Evolutionary conservation across 108 stramenopile species (phyloP), one percentile per base, ranked within the genome.

Genomic region (Mediolabrus comicus): DNA sequence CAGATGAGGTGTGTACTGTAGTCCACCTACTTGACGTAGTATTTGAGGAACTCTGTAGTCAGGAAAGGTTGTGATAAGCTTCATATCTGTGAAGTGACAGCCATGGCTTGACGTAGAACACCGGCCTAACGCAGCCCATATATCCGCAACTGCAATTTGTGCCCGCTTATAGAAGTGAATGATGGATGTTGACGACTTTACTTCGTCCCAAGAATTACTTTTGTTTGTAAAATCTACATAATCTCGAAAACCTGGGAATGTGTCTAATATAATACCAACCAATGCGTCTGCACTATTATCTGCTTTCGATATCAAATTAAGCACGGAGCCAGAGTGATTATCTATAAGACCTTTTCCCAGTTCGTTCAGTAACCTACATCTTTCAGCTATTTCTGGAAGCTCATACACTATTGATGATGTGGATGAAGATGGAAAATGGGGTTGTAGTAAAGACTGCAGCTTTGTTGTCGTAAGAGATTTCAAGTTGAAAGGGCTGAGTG

Each of bases 31-130:
- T 69, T 92, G 82, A 0, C 94, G 88, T 16, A 97, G 74, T 14
- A 97, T 64, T 67, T 97, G 96, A 28, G 96, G 96, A 0, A 97
- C 88, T 24, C 96, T 86, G 70, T 97, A 97, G 67, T 97, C 96
- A 27, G 96, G 93, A 80, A 97, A 97, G 52, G 92, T 95, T 2
- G 96, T 95, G 33, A 97, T 33, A 26, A 75, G 67, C 34, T 74
- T 19, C 49, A 86, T 82, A 59, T 88, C 87, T 22, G 41, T 34
- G 75, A 88, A 88, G 46, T 65, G 14, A 38, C 69, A 83, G 13
- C 49, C 46, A 29, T 32, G 33, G 10, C 16, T 35, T 35, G 56
- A 57, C 56, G 56, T 17, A 16, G 56, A n/a, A 35, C 58, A 59
- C 65, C 83, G 22, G 43, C 49, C 53, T 25, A 94, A 67, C 7